These are phyloP conservation scores for Russula sp. DNA, from an alignment of 768 basidiomycete genomes.

Conservation along the genomic window DNA sequence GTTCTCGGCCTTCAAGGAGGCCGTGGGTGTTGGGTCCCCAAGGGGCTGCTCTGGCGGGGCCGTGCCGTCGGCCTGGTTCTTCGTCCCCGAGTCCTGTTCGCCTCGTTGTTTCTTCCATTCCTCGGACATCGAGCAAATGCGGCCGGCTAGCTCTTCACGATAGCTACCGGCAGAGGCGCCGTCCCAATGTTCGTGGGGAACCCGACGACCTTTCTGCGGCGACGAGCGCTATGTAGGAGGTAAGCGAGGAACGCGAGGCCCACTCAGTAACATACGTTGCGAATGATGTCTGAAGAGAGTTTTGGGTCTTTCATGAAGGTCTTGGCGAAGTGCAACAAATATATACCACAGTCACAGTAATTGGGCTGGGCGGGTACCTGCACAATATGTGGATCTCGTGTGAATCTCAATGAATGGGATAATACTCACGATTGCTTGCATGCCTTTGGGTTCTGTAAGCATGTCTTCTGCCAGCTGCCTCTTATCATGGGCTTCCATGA, in stretches of 20 bases:
- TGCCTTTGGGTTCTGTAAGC: conserved; percentile 39
- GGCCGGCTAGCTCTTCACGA: conserved; percentile 13
- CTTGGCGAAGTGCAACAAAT: conserved; percentile 79
- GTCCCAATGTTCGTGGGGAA: conserved; percentile 20
- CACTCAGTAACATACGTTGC: conserved; percentile 25
- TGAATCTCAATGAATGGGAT: neutral
- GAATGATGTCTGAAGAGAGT: conserved; percentile 43
- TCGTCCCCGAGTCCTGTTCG: conserved; percentile 9
- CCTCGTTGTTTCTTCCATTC: conserved; percentile 18
- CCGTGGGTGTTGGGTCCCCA: conserved; percentile 8
- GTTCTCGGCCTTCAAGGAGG: conserved; percentile 7
- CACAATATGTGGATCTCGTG: neutral
- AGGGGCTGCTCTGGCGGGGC: neutral
- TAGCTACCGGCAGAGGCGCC: neutral
- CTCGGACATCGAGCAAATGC: conserved; percentile 14
- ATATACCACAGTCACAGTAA: conserved; percentile 88
- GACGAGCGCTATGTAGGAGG: conserved; percentile 1
- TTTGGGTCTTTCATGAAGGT: conserved; percentile 63
- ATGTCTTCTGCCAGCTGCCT: conserved; percentile 22
- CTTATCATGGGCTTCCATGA: conserved; percentile 74
- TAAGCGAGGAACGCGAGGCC: neutral
- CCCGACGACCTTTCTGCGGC: conserved; percentile 3
- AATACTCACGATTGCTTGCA: conserved; percentile 42
- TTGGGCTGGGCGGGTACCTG: conserved; percentile 89
- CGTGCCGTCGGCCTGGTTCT: conserved; percentile 6